Evolutionary conservation across 352 stramenopile genomes (phyloP).

Genomic region (Globisporangium orthogonon): DNA sequence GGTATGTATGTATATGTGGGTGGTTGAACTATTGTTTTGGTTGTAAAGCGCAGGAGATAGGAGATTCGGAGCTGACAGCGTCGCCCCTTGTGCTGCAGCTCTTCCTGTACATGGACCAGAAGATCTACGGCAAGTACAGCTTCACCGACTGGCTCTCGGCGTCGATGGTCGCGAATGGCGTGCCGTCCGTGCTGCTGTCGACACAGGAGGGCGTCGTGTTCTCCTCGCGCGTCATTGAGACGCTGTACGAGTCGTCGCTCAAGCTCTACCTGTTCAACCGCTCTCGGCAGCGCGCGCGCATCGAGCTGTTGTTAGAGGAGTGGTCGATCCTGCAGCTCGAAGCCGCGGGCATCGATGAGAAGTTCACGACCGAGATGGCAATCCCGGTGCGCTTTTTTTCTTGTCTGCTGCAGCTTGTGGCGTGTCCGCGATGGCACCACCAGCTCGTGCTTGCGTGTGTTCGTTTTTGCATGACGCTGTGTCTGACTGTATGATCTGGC

Average conservation of each 20-base stretch:
- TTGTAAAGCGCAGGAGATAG: neutral
- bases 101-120: slow-evolving; percentile 81
- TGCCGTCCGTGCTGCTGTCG: slow-evolving; percentile 74
- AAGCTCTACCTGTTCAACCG: slow-evolving; percentile 78
- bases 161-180: slow-evolving; percentile 76
- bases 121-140: slow-evolving; percentile 78
- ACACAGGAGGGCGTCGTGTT: slow-evolving; percentile 81
- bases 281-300: slow-evolving; percentile 68
- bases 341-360: slow-evolving; percentile 64
- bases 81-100: slow-evolving; percentile 26
- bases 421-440: neutral
- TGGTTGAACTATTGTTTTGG: slow-evolving; percentile 29
- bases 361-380: slow-evolving; percentile 77
- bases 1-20: slow-evolving; percentile 45
- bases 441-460: neutral
- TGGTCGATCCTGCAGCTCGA: slow-evolving; percentile 74
- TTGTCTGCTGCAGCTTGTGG: neutral
- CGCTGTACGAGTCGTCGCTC: slow-evolving; percentile 77
- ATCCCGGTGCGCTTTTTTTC: slow-evolving; percentile 49
- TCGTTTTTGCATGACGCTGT: no score
- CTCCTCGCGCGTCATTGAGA: slow-evolving; percentile 68
- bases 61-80: neutral
- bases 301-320: slow-evolving; percentile 79
- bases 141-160: slow-evolving; percentile 84
- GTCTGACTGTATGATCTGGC: no score